These are phyloP conservation scores for Hirschioporus abietinus DNA, from an alignment of 768 basidiomycete species.

Conservation along the genomic window DNA sequence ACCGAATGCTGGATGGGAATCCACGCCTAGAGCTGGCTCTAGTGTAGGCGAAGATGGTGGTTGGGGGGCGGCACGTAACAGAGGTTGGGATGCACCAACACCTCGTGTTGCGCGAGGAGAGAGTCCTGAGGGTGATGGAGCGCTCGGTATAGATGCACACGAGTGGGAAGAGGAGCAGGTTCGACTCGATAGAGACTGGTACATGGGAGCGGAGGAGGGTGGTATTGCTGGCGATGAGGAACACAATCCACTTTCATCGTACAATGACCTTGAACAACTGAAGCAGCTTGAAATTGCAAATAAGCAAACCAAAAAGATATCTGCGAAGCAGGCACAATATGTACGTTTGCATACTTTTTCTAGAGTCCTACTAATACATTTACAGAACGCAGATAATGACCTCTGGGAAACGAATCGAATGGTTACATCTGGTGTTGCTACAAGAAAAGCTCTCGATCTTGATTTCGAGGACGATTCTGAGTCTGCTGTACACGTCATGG, in stretches of 20 bases:
- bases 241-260: conserved; percentile 88
- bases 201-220: conserved; percentile 85
- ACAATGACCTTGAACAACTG: conserved; percentile 71
- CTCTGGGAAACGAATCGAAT: conserved; percentile 99
- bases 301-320: conserved; percentile 84
- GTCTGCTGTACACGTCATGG: conserved; percentile 95
- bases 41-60: conserved; percentile 47
- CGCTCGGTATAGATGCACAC: conserved; percentile 62
- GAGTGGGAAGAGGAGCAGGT: conserved; percentile 99
- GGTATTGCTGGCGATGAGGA: conserved; percentile 85
- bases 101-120: conserved; percentile 61
- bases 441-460: conserved; percentile 79
- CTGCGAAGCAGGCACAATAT: conserved; percentile 94
- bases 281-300: conserved; percentile 73
- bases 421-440: conserved; percentile 91
- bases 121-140: conserved; percentile 64
- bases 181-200: conserved; percentile 92
- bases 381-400: conserved; percentile 94
- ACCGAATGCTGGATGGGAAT: conserved; percentile 91
- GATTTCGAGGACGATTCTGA: conserved; percentile 97
- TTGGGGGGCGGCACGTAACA: conserved; percentile 52
- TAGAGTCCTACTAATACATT: conserved; percentile 15
- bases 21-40: conserved; percentile 65
- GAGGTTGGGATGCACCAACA: conserved; percentile 82
- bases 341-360: conserved; percentile 38